A percentile compares a stretch with the other conserved stretches of the same genome.
Conservation (phyloP, 768 basidiomycete species). For the Hygrocybe punicea region DNA sequence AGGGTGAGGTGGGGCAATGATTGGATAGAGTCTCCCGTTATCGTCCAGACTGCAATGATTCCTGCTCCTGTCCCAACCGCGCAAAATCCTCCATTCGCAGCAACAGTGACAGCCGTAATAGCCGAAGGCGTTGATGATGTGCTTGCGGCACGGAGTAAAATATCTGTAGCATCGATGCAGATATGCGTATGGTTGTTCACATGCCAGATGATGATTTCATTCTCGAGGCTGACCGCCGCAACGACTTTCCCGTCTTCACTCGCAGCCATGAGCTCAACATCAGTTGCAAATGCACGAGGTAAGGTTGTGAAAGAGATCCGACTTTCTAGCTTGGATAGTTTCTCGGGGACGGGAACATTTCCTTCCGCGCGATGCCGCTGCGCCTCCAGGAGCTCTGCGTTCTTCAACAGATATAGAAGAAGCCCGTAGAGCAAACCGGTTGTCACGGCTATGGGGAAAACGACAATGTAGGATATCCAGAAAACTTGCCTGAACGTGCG, state of each 20-base stretch:
- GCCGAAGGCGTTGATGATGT: slow-evolving; percentile 48
- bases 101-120: slow-evolving; percentile 61
- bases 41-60: slow-evolving; percentile 58
- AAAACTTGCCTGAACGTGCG: slow-evolving; percentile 51
- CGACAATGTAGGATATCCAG: slow-evolving; percentile 81
- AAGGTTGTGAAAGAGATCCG: slow-evolving; percentile 62
- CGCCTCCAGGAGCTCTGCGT: slow-evolving; percentile 85
- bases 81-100: slow-evolving; percentile 55
- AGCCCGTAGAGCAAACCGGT: slow-evolving; percentile 71
- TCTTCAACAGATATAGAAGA: slow-evolving; percentile 82
- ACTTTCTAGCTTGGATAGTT: slow-evolving; percentile 37
- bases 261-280: slow-evolving; percentile 75
- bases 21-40: slow-evolving; percentile 40
- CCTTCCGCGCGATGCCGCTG: slow-evolving; percentile 61
- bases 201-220: slow-evolving; percentile 72
- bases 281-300: slow-evolving; percentile 76
- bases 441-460: slow-evolving; percentile 79
- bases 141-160: slow-evolving; percentile 49
- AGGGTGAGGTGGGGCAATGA: slow-evolving; percentile 42
- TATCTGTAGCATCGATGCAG: slow-evolving; percentile 49
- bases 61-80: slow-evolving; percentile 74
- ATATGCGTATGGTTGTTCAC: slow-evolving; percentile 40
- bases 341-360: slow-evolving; percentile 30
- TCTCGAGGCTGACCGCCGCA: slow-evolving; percentile 72
- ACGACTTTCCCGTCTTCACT: slow-evolving; percentile 65